Evolutionary conservation across 371 early-diverging fungal genomes (phyloP), one percentile per base, ranked within the genome.

Genomic region (Blakeslea trispora): DNA sequence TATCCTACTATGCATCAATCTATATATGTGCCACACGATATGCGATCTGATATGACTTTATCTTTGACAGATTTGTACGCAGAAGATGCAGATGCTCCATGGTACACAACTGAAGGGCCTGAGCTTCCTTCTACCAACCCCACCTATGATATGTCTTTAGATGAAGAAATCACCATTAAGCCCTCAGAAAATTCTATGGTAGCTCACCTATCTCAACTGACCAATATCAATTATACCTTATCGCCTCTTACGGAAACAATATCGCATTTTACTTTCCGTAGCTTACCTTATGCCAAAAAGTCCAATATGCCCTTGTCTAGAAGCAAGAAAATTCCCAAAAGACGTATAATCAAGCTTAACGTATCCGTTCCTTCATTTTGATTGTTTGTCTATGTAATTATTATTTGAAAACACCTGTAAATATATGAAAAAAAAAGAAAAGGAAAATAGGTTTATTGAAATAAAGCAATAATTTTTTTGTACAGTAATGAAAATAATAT

Each of bases 191-290:
- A 92, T 55, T 81, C 80, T 1, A 83, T 90, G 22, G 89, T 91
- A 5, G 91, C 92, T 5, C 89, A 92, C 59, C 74, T 96, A 34
- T 91, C 94, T 0, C 85, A 84, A 49, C 69, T 96, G 57, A 84
- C 91, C 71, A 79, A 72, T 45, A 77, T 86, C 56, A 86, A 94
- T 62, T 93, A 90, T 66, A 94, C 95, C 34, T 82, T 95, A 34
- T 88, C 91, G 10, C 92, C 94, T 1, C 83, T 83, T 28, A 86
- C 93, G 1, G 89, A 88, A 15, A 75, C 81, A 5, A 69, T 92
- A 34, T 85, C 85, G 49, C 89, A 95, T 65, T 82, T 83, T 31
- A 83, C 92, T 0, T 91, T 86, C 66, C 82, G 96, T 28, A 83
- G 92, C 42, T 68, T 75, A 2, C 86, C 86, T 0, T 66, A 69